phyloP scores from a whole-genome alignment of 2,329 filamentous ascomycete genomes.

The Aureobasidium namibiae region DNA sequence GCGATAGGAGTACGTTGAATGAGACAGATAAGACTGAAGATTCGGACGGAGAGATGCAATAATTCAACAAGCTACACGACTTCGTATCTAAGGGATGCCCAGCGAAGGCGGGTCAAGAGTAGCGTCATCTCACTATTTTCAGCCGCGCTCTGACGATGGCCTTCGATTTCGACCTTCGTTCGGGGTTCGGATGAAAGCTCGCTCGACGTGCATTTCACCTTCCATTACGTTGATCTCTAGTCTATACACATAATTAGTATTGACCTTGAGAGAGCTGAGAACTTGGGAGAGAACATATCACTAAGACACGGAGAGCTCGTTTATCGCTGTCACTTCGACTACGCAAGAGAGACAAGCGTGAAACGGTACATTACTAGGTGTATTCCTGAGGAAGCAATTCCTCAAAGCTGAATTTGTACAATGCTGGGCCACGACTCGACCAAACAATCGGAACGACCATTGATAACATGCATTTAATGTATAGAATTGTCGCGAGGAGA shows the following conservation, averaged over 20 bases:
- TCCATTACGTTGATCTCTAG: background rate
- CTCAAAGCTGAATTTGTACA: no score
- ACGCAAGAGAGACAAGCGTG: no score
- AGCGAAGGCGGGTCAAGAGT: background rate
- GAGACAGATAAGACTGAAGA: background rate
- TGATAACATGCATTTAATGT: no score
- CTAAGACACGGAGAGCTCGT: no score
- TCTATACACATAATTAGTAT: background rate
- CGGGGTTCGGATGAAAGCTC: background rate
- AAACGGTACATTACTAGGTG: no score
- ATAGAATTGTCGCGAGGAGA: no score
- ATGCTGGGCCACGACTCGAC: no score
- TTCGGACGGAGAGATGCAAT: background rate
- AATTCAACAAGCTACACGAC: background rate
- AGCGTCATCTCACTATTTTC: conserved; percentile 9
- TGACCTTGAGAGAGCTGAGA: background rate
- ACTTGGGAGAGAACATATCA: no score
- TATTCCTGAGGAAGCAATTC: no score
- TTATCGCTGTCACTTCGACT: no score
- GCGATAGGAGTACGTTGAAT: background rate
- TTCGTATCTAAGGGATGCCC: background rate
- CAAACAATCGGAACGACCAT: no score
- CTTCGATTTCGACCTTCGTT: background rate
- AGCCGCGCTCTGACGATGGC: background rate
- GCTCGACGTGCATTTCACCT: background rate